Evolutionary conservation across 495 filamentous ascomycete genomes (phyloP).

Genomic region (Podospora pseudopauciseta): DNA sequence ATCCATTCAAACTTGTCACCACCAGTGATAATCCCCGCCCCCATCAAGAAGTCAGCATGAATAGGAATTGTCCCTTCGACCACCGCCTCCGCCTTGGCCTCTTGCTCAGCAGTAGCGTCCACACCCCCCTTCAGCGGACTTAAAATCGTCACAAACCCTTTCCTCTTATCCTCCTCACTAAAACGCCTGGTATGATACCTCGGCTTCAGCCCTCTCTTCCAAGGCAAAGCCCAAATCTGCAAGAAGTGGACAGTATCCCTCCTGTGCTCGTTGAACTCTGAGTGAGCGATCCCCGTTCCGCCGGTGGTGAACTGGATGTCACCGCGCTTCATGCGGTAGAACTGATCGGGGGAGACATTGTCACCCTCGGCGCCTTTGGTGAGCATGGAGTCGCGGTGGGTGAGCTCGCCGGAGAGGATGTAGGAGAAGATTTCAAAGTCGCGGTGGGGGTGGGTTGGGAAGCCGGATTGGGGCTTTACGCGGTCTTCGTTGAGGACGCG

Average conservation of each 20-base stretch:
- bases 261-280: slow-evolving; percentile 67
- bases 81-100: slow-evolving; percentile 54
- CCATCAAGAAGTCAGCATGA: slow-evolving; percentile 77
- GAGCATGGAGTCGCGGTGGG: slow-evolving; percentile 74
- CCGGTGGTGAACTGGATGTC: slow-evolving; percentile 83
- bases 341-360: slow-evolving; percentile 48
- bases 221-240: slow-evolving; percentile 77
- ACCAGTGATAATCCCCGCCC: slow-evolving; percentile 60
- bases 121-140: slow-evolving; percentile 63
- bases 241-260: slow-evolving; percentile 69
- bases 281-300: slow-evolving; percentile 72
- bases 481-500: slow-evolving; percentile 83
- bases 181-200: slow-evolving; percentile 68
- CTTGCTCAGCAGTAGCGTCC: slow-evolving; percentile 55
- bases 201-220: slow-evolving; percentile 62
- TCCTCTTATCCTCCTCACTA: slow-evolving; percentile 61
- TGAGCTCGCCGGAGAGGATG: slow-evolving; percentile 73
- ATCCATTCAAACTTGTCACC: slow-evolving; percentile 56
- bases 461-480: slow-evolving; percentile 62
- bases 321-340: slow-evolving; percentile 69
- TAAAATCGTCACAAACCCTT: slow-evolving; percentile 64
- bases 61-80: slow-evolving; percentile 66
- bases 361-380: slow-evolving; percentile 51
- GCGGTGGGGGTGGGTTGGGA: slow-evolving; percentile 75
- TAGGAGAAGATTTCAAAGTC: slow-evolving; percentile 85